A percentile compares a stretch with the other conserved stretches of the same genome.
These are phyloP conservation scores for Aspergillus saccharolyticus DNA, from an alignment of 495 filamentous ascomycete genomes.

Conservation along the genomic window DNA sequence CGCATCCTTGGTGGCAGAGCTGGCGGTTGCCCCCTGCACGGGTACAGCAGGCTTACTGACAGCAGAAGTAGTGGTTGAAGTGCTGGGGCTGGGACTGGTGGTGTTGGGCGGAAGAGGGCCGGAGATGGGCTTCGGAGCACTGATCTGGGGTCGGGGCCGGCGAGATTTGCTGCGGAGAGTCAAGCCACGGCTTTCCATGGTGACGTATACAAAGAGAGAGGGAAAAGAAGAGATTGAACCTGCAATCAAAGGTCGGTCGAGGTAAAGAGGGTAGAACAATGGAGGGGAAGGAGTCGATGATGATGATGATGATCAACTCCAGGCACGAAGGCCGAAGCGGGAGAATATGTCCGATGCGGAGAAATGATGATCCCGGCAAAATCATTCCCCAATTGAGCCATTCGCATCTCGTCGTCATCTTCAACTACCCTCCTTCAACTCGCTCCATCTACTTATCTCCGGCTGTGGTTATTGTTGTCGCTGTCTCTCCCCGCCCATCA, in stretches of 20 bases:
- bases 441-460: not conserved
- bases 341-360: slow-evolving; percentile 37
- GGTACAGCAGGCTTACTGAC: slow-evolving; percentile 23
- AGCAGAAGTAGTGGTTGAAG: slow-evolving; percentile 17
- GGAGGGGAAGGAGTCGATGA: slow-evolving; percentile 3
- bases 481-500: slow-evolving; percentile 6
- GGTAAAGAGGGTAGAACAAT: not conserved
- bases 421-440: not conserved
- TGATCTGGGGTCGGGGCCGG: slow-evolving; percentile 64
- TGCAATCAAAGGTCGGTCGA: not conserved
- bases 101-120: slow-evolving; percentile 47
- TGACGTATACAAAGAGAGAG: slow-evolving; percentile 6
- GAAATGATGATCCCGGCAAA: slow-evolving; percentile 43
- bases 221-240: not conserved
- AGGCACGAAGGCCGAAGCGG: slow-evolving; percentile 20
- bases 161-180: slow-evolving; percentile 89
- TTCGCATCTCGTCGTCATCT: slow-evolving; percentile 17
- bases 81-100: slow-evolving; percentile 21
- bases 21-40: slow-evolving; percentile 26
- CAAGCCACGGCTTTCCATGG: slow-evolving; percentile 61
- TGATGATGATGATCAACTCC: not conserved
- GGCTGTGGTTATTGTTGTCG: not conserved
- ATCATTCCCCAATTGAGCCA: slow-evolving; percentile 27
- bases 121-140: slow-evolving; percentile 77
- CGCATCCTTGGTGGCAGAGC: slow-evolving; percentile 31